Evolutionary conservation across 495 filamentous ascomycete genomes (phyloP).

Genomic region (Aspergillus indologenus): DNA sequence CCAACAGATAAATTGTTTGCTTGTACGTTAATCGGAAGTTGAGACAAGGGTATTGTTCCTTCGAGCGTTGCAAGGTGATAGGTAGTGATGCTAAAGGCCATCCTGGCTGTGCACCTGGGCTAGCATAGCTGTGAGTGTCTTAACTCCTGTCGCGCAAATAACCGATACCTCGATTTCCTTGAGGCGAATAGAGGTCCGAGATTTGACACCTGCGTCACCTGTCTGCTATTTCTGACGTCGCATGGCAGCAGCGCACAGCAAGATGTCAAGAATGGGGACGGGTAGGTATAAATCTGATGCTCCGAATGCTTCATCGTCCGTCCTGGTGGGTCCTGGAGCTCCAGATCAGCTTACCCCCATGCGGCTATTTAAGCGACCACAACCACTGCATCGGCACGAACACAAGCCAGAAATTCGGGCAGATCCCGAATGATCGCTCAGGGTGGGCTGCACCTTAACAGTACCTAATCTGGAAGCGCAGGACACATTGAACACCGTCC

Average conservation of each 20-base stretch:
- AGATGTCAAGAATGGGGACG: neutral
- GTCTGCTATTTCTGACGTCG: neutral
- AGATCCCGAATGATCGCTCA: neutral
- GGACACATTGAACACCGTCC: neutral
- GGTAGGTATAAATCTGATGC: neutral
- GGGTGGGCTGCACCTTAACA: neutral
- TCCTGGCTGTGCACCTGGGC: neutral
- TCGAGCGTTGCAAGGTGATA: neutral
- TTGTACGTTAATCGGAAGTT: neutral
- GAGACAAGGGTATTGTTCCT: neutral
- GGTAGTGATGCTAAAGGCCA: neutral
- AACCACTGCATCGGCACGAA: neutral
- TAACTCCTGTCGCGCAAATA: neutral
- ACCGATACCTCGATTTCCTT: no score
- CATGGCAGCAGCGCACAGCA: neutral
- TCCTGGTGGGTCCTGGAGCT: neutral
- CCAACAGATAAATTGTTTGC: neutral
- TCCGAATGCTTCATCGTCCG: neutral
- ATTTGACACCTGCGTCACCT: neutral
- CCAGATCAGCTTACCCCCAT: neutral
- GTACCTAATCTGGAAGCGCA: neutral
- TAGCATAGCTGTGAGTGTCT: neutral
- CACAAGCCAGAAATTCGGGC: neutral
- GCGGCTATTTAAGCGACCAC: neutral
- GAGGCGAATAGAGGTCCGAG: neutral